phyloP scores from a whole-genome alignment of 306 rosid genomes.

The Castanea mollissima region DNA sequence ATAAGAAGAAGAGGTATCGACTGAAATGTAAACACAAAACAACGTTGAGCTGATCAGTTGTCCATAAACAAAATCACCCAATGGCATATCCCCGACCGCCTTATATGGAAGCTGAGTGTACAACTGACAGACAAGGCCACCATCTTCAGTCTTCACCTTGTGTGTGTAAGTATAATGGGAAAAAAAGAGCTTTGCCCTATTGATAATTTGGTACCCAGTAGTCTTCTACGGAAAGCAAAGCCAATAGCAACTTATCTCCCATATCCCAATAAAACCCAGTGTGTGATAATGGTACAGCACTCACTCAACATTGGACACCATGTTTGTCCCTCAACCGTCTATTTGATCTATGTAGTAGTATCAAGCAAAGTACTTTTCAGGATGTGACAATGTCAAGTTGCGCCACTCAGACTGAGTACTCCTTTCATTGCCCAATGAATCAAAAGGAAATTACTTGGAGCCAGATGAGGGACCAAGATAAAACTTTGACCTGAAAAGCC shows the following conservation, averaged over 20 bases:
- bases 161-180: not conserved
- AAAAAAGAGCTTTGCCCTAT: not conserved
- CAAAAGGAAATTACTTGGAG: not conserved
- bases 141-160: not conserved
- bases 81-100: slow-evolving; percentile 22
- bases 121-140: slow-evolving; percentile 11
- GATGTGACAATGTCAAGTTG: slow-evolving; percentile 1
- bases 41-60: slow-evolving; percentile 1
- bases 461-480: not conserved
- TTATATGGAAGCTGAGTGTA: slow-evolving; percentile 26
- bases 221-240: not conserved
- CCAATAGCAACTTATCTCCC: not conserved
- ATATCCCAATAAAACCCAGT: not conserved
- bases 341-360: not conserved
- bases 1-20: not conserved
- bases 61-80: slow-evolving; percentile 12
- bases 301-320: slow-evolving; percentile 24
- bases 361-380: not conserved
- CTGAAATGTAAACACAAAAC: not conserved
- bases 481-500: not conserved
- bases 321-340: not conserved
- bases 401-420: not conserved
- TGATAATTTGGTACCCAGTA: not conserved
- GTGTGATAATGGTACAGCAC: slow-evolving; percentile 23
- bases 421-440: not conserved